phyloP scores from a whole-genome alignment of 345 rosid species.

The Anastatica hierochuntica region DNA sequence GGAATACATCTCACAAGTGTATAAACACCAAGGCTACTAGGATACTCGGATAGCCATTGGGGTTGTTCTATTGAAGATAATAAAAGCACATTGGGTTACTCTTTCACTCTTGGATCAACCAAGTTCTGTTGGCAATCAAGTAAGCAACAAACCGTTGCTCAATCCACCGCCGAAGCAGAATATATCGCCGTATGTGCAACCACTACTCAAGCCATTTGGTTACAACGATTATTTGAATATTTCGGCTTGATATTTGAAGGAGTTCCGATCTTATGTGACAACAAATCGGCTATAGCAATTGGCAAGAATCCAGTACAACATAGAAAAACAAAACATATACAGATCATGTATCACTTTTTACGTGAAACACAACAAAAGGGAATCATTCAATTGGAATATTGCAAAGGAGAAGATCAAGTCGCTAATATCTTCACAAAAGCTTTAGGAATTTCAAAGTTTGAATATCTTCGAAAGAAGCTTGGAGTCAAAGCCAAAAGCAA shows the following conservation, averaged over 20 bases:
- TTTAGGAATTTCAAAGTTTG: neutral
- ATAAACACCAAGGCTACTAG: neutral
- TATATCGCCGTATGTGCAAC: neutral
- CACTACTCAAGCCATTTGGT: neutral
- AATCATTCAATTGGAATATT: neutral
- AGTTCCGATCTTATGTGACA: neutral
- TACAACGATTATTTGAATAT: neutral
- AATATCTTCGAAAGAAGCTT: too few species aligned
- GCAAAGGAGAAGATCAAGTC: neutral
- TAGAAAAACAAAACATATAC: neutral
- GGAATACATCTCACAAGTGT: neutral
- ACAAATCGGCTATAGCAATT: neutral
- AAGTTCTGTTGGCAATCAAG: neutral
- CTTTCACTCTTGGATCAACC: neutral
- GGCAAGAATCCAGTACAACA: conserved; percentile 11
- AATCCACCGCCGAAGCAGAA: neutral
- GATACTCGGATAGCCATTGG: neutral
- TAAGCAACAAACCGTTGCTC: neutral
- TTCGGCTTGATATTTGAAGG: neutral
- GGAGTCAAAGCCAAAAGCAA: too few species aligned
- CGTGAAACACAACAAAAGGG: neutral
- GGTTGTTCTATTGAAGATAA: neutral
- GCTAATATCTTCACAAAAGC: neutral
- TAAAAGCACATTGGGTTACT: neutral
- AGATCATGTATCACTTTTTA: neutral